A percentile compares a stretch with the other conserved stretches of the same genome.
Evolutionary conservation across 768 basidiomycete genomes (phyloP).

Genomic region (Kwoniella pini): DNA sequence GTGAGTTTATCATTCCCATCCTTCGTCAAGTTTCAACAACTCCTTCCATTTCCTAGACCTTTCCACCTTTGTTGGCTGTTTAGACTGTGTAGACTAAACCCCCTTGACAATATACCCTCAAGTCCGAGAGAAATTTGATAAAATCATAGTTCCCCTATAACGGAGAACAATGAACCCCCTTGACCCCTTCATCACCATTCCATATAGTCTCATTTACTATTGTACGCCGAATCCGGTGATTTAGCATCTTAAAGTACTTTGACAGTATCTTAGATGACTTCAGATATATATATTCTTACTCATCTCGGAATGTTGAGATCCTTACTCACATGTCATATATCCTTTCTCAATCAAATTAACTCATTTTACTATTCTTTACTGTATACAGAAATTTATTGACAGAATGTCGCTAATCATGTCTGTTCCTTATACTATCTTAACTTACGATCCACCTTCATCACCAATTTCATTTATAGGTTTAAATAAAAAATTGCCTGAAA

Average conservation of each 20-base stretch:
- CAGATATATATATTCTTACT: background rate
- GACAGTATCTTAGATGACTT: background rate
- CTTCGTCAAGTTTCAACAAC: background rate
- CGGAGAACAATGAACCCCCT: slow-evolving; percentile 10
- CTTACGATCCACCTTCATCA: slow-evolving; percentile 44
- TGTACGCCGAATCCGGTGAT: slow-evolving; percentile 7
- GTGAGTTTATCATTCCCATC: slow-evolving; percentile 9
- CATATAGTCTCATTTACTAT: background rate
- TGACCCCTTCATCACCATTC: background rate
- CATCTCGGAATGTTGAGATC: background rate
- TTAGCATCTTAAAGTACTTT: background rate
- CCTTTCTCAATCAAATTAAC: background rate
- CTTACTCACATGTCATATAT: background rate
- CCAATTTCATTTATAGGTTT: slow-evolving; percentile 21
- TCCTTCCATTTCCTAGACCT: background rate
- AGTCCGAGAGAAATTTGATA: too few relatives aligned
- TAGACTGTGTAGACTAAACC: too few relatives aligned
- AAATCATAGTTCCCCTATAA: background rate
- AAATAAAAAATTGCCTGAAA: slow-evolving; percentile 14
- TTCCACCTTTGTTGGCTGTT: too few relatives aligned
- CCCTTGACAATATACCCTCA: too few relatives aligned
- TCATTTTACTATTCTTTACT: background rate
- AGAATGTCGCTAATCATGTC: slow-evolving; percentile 42
- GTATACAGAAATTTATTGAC: background rate
- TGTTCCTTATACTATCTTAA: slow-evolving; percentile 32